phyloP scores from a whole-genome alignment of 2,329 filamentous ascomycete genomes.

The Calonectria honghensis region DNA sequence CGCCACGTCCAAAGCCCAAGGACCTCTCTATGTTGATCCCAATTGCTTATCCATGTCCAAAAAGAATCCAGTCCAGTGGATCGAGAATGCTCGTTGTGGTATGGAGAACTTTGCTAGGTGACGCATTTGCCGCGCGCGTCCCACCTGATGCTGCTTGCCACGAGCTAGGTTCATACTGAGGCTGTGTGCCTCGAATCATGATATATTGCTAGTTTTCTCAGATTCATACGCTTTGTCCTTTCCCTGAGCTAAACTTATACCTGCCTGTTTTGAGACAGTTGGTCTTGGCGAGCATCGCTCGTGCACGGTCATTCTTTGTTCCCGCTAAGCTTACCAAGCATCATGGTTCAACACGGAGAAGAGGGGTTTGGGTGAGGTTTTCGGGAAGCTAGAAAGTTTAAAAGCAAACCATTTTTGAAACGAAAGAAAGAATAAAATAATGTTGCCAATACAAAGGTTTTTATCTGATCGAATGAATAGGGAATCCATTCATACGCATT shows the following conservation, averaged over 20 bases:
- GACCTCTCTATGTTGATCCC: no score
- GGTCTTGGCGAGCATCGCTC: not conserved
- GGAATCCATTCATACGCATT: no score
- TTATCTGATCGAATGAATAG: no score
- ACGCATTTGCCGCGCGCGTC: not conserved
- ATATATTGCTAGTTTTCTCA: not conserved
- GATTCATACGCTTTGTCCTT: not conserved
- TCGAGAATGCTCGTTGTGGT: no score
- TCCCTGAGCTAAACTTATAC: no score
- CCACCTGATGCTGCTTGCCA: not conserved
- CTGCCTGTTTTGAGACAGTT: not conserved
- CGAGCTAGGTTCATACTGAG: not conserved
- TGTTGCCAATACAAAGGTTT: no score
- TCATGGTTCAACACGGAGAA: not conserved
- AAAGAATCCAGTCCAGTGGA: no score
- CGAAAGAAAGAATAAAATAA: no score
- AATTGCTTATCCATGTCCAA: no score
- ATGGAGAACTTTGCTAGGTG: not conserved
- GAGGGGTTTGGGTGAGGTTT: not conserved
- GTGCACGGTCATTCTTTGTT: not conserved
- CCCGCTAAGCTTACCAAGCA: not conserved
- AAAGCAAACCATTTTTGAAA: no score
- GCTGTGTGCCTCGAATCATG: not conserved
- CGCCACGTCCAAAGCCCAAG: no score
- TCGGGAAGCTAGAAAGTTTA: no score